Conservation (phyloP, 1,284 basidiomycete species). For the Ceratobasidium sp. region DNA sequence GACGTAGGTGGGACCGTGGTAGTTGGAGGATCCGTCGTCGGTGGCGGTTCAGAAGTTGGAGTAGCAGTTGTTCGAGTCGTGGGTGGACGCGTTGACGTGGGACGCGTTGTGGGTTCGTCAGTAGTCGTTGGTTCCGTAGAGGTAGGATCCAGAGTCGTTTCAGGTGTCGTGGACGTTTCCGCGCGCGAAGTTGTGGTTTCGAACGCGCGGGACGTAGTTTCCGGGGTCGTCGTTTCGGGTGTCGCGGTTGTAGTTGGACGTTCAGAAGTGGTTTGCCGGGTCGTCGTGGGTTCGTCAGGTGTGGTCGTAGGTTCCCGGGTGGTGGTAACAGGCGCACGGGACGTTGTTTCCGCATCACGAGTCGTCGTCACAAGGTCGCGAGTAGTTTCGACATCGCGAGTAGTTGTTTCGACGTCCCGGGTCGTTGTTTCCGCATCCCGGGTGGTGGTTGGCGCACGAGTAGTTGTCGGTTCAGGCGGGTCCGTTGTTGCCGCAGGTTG, state of each 20-base stretch:
- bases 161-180: slow-evolving; percentile 11
- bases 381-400: slow-evolving; percentile 18
- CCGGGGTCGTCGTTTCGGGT: slow-evolving; percentile 21
- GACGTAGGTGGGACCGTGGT: slow-evolving; percentile 2
- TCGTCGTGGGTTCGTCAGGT: slow-evolving; percentile 6
- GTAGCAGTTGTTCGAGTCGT: slow-evolving; percentile 14
- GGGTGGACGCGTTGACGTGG: slow-evolving; percentile 18
- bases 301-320: slow-evolving; percentile 13
- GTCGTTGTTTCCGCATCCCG: slow-evolving; percentile 2
- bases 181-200: slow-evolving; percentile 27
- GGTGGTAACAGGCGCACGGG: slow-evolving; percentile 20
- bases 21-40: background rate
- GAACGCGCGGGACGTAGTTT: slow-evolving; percentile 26
- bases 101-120: slow-evolving; percentile 38
- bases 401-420: background rate
- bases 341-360: background rate
- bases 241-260: slow-evolving; percentile 20
- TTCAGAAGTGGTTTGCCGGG: slow-evolving; percentile 14
- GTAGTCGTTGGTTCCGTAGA: slow-evolving; percentile 41
- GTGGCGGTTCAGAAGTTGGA: background rate
- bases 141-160: slow-evolving; percentile 37
- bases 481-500: slow-evolving; percentile 22
- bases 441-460: background rate
- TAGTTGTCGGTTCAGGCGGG: background rate
- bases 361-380: slow-evolving; percentile 5